Percentiles rank a stretch among this genome's conserved stretches.
phyloP scores from a whole-genome alignment of 164 flowering plant genomes.

The Stephania yunnanensis region DNA sequence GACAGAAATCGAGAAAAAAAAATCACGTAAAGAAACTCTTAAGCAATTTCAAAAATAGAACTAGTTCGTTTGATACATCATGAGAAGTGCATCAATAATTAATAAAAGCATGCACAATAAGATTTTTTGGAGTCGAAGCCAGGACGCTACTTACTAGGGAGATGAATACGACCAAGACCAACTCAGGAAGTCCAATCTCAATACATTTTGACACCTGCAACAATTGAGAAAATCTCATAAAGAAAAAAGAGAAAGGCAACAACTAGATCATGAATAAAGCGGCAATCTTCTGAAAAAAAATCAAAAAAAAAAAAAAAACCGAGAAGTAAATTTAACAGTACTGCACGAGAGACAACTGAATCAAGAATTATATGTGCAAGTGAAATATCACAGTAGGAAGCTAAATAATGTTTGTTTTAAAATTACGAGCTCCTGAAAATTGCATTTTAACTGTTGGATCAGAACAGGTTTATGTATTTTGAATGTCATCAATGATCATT shows the following conservation, averaged over 20 bases:
- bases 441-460: too few relatives aligned
- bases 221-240: slow-evolving; percentile 4
- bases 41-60: background rate
- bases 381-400: background rate
- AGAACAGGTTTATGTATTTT: too few relatives aligned
- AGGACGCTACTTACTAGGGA: slow-evolving; percentile 48
- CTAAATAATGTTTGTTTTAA: background rate
- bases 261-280: background rate
- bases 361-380: background rate
- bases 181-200: slow-evolving; percentile 76
- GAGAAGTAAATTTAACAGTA: background rate
- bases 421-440: background rate
- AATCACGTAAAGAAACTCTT: background rate
- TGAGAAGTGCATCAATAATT: background rate
- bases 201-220: slow-evolving; percentile 63
- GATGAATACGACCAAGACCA: slow-evolving; percentile 48
- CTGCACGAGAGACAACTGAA: too few relatives aligned
- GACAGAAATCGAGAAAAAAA: background rate
- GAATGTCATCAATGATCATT: too few relatives aligned
- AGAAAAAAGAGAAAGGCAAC: too few relatives aligned
- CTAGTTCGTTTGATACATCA: background rate
- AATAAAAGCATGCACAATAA: background rate
- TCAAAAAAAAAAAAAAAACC: background rate
- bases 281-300: background rate
- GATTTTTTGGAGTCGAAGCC: background rate